Base-by-base conservation (phyloP, 2,329 filamentous ascomycete species). In the Phaeosphaeriaceae sp. region DNA sequence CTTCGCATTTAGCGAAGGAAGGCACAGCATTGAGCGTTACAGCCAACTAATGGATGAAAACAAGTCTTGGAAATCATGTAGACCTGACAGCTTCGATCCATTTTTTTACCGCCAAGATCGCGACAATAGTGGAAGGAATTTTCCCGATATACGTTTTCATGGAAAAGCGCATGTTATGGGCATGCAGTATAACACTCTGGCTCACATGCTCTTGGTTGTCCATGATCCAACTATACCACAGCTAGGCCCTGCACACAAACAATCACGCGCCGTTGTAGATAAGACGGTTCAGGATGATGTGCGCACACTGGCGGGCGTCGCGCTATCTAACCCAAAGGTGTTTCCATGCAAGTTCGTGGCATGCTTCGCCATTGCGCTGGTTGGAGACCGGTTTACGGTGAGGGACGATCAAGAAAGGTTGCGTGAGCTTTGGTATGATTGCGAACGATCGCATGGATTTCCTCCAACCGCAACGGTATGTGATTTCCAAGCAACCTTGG, bases 201-300 rank as follows among this genome's bases (percentile, higher is more conserved):
- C 69, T 30, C 71, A 71, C 34, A 62, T 72, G 46, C 49, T 74
- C 6, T 50, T 74, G 6, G 64, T 71, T 8, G 68, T 73, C 1
- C 68, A 73, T 35, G 64, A 73, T 40, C 71, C 71, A 6, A 67
- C 64, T 0, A 69, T 72, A n/a, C 70, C 70, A 8, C 69, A 73
- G 45, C 56, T 73, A 16, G 69, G 70, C 1, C 69, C 68, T 6
- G 62, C 64, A 30, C 64, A 69, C 26, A 71, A 64, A 37, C 64
- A 69, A 37, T 66, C 67, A 15, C 63, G 67, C 8, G 59, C 56
- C 6, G 51, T 62, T 6, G 63, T 74, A 4, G 69, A 74, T 30
- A 64, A 51, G 50, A 63, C 61, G 36, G 68, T 68, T 7, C 68
- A 70, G 55, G 63, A 70, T 21, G 64, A 70, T 43, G 71, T 74